phyloP scores from a whole-genome alignment of 2,329 filamentous ascomycete genomes.

The Xylariaceae sp. region DNA sequence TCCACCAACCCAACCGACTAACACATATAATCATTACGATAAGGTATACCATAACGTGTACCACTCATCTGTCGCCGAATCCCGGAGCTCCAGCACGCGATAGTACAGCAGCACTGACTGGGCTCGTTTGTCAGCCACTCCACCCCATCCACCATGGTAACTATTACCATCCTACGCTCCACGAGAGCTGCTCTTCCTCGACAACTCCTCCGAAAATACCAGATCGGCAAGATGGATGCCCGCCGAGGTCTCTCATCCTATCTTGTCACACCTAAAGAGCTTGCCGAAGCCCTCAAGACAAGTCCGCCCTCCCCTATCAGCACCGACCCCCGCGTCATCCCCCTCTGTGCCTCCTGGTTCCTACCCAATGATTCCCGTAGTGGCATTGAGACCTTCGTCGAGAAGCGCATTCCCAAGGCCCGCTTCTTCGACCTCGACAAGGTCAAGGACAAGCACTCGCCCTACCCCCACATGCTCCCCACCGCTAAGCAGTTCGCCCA shows the following conservation, averaged over 20 bases:
- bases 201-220: constrained; percentile 44
- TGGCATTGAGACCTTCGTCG: constrained; percentile 80
- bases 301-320: constrained; percentile 82
- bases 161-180: constrained; percentile 51
- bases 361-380: constrained; percentile 88
- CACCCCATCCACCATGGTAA: constrained; percentile 48
- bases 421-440: constrained; percentile 97
- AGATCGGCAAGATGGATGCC: constrained; percentile 46
- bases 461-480: constrained; percentile 97
- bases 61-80: constrained; percentile 28
- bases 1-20: too few relatives aligned
- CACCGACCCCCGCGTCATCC: constrained; percentile 81
- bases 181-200: constrained; percentile 49
- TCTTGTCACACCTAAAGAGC: constrained; percentile 83
- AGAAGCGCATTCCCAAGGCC: constrained; percentile 84
- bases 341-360: constrained; percentile 94
- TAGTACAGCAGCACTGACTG: constrained; percentile 18
- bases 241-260: constrained; percentile 75
- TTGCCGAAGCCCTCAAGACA: constrained; percentile 80
- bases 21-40: too few relatives aligned
- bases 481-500: constrained; percentile 79
- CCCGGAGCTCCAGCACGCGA: constrained; percentile 30
- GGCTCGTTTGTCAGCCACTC: constrained; percentile 17
- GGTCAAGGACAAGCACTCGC: constrained; percentile 84
- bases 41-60: too few relatives aligned